Evolutionary conservation across 1,284 basidiomycete species (phyloP).

Genomic region (Peniophora sp.): DNA sequence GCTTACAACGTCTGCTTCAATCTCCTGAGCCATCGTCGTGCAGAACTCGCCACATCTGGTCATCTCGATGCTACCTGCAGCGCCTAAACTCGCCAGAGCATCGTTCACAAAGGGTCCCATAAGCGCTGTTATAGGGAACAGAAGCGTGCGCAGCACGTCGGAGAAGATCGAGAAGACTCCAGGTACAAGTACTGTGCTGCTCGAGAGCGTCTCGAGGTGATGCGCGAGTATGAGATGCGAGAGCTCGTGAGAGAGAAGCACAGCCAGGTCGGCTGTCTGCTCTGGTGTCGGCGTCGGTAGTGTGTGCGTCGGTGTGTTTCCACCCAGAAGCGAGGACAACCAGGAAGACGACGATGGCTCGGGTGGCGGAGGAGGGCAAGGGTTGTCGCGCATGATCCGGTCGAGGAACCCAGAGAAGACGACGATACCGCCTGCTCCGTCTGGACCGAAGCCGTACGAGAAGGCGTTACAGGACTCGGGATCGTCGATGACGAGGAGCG

Average conservation of each 20-base stretch:
- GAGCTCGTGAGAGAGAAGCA: constrained; percentile 83
- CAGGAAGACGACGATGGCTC: constrained; percentile 31
- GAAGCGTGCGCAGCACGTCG: constrained; percentile 66
- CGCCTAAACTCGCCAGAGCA: constrained; percentile 74
- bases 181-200: constrained; percentile 74
- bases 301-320: constrained; percentile 26
- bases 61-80: constrained; percentile 67
- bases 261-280: constrained; percentile 79
- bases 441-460: constrained; percentile 85
- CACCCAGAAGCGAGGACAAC: constrained; percentile 41
- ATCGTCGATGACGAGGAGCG: constrained; percentile 75
- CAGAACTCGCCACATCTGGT: constrained; percentile 62
- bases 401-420: constrained; percentile 86
- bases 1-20: constrained; percentile 87
- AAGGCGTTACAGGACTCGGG: constrained; percentile 79
- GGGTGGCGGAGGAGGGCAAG: constrained; percentile 9
- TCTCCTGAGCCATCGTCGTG: constrained; percentile 71
- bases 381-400: constrained; percentile 54
- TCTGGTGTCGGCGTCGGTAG: constrained; percentile 57
- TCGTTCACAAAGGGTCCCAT: constrained; percentile 90
- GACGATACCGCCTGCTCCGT: constrained; percentile 84
- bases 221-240: constrained; percentile 82
- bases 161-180: constrained; percentile 69
- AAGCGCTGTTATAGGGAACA: constrained; percentile 84
- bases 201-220: constrained; percentile 83